Evolutionary conservation across 2,329 filamentous ascomycete genomes (phyloP), one percentile per base, ranked within the genome.

Genomic region (Aphanoascus verrucosus): DNA sequence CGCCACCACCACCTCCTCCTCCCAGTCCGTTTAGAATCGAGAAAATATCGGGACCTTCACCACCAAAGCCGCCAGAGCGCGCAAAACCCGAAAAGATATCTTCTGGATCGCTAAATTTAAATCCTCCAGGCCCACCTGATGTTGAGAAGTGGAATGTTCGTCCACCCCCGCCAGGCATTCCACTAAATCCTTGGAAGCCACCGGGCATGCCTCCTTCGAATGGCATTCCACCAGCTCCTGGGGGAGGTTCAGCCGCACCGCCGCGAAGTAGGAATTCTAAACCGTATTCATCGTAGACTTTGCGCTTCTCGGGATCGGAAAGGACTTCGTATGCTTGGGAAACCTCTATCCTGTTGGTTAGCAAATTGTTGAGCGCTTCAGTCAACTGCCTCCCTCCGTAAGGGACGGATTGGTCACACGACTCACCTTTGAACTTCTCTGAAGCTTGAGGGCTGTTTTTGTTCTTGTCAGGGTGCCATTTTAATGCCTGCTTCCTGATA

Each of bases 241-340:
- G 79, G 31, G 78, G 73, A 8, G 85, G 81, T 34, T 87, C 82
- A 48, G 78, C 23, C 23, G 23, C 76, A 31, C 88, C 89, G 47
- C 90, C 90, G 48, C 85, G 84, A 32, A 94, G 77, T 49, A 98
- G 79, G 73, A 91, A 95, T 64, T 97, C 93, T 57, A 97, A 84
- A 58, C 93, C 93, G 70, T 84, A 96, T 67, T 91, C 84, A 68
- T 98, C 93, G 69, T 98, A 98, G 41, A 84, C 84, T 71, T 94
- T 93, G 64, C 93, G 85, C 74, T 97, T 98, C 68, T 97, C 90
- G 56, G 91, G 90, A 64, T 98, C 93, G 57, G 88, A 94, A 2
- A 98, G 83, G 62, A 98, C 94, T 73, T 98, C 93, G 74, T 96
- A 98, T 54, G 93, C 93, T 74, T 97, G 90, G 1, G 89, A 95